Percentiles rank a stretch among this genome's conserved stretches.
Evolutionary conservation across 1,139 yeast species (phyloP).

Genomic region (Geotrichum siamense): DNA sequence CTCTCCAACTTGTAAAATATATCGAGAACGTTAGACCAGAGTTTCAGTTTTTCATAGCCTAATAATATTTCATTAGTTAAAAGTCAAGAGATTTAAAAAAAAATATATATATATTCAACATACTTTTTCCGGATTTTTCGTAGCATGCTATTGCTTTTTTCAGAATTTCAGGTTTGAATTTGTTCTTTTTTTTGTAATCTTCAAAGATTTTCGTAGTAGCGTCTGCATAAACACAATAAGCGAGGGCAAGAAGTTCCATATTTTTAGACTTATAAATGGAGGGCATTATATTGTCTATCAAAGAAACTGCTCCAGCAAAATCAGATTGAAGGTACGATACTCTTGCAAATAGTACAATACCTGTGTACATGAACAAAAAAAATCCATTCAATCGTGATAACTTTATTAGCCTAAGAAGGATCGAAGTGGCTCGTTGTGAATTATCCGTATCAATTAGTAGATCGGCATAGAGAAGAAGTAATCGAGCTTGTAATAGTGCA

Average conservation of each 20-base stretch:
- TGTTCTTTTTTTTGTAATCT: no score
- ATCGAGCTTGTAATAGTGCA: constrained; percentile 23
- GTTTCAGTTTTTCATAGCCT: no score
- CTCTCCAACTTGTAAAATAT: no score
- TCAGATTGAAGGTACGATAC: constrained; percentile 22
- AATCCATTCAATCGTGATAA: constrained; percentile 24
- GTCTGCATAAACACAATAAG: not conserved
- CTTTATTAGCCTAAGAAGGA: constrained; percentile 21
- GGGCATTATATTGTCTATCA: constrained; percentile 28
- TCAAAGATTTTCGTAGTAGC: not conserved
- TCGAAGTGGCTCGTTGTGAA: constrained; percentile 25
- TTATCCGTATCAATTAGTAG: constrained; percentile 20
- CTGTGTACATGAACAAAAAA: constrained; percentile 24
- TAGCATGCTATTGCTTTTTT: no score
- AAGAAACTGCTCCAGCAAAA: constrained; percentile 23
- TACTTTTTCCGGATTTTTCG: no score
- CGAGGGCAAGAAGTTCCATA: not conserved
- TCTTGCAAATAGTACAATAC: constrained; percentile 24
- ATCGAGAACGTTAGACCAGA: no score
- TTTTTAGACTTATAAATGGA: constrained; percentile 13
- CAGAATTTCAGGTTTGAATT: no score
- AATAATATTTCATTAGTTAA: no score
- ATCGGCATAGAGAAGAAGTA: constrained; percentile 24
- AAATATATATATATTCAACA: no score
- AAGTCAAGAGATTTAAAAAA: no score